Evolutionary conservation across 2,329 filamentous ascomycete species (phyloP), one percentile per base, ranked within the genome.

Genomic region (Botrytis sinoallii): DNA sequence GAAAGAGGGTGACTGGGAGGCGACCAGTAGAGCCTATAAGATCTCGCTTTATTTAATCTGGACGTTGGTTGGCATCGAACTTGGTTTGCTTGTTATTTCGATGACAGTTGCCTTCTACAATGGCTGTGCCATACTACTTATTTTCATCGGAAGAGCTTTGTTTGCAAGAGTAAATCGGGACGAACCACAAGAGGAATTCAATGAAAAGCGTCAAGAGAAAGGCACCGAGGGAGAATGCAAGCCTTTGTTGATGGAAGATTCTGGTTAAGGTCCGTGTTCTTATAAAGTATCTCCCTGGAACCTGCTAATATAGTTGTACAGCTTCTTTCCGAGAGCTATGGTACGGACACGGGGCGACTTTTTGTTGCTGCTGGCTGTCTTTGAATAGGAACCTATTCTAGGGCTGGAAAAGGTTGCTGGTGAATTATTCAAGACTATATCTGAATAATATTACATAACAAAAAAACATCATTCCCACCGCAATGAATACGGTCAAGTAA

Each of bases 381-480:
- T 2, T 48, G 20, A 25, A 25, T 25, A 16, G 46, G 20, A 4
- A 9, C 20, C 18, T 20, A 48, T 22, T 48, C 20, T 48, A 48
- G 46, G 18, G 8, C 18, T 20, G 20, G 20, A 48, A 22, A 25
- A 25, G 9, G 22, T 8, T 25, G 10, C 9, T 7, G 48, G 48
- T 52, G 48, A 22, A 25, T 52, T 52, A 1, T 52, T 25, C 22
- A 52, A 4, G 10, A 12, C 22, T 25, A 52, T 25, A 12, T 12
- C 22, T 25, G 48, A 14, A 14, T 52, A n/a, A 5, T 14, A n/a
- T 25, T 25, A 52, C 22, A 52, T 52, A 25, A 52, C 25, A 52
- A 12, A 1, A 52, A 52, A 0, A 5, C 0, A 52, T 52, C 4
- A 4, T 12, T 6, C 10, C 1, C 12, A 52, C 1, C 9, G 4